These are phyloP conservation scores for Camellia oleifera DNA, from an alignment of 179 eudicot species.

Conservation along the genomic window DNA sequence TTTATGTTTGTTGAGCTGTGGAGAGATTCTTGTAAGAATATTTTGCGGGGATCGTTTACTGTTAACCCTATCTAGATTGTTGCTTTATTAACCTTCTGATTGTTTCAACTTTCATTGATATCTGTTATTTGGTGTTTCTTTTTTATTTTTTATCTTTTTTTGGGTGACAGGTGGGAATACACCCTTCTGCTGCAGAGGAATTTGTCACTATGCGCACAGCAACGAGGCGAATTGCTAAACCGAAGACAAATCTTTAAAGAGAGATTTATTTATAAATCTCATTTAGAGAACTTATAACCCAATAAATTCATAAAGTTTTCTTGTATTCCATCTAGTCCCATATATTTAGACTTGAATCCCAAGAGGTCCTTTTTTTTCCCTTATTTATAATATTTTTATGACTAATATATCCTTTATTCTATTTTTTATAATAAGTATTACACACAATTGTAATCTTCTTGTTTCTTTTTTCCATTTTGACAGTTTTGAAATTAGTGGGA, in stretches of 20 bases:
- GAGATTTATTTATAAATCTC: too few relatives aligned
- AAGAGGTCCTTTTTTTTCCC: too few relatives aligned
- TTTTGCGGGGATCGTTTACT: neutral
- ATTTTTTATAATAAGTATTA: too few relatives aligned
- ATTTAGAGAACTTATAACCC: too few relatives aligned
- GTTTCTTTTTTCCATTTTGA: too few relatives aligned
- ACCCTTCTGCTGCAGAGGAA: slow-evolving; percentile 95
- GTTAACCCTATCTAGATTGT: neutral
- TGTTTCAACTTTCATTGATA: neutral
- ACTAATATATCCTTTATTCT: too few relatives aligned
- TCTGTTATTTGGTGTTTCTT: neutral
- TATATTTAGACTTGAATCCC: too few relatives aligned
- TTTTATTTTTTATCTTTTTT: neutral
- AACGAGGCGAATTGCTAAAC: slow-evolving; percentile 64
- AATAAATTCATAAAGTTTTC: too few relatives aligned
- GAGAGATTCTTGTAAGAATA: neutral
- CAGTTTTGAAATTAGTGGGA: too few relatives aligned
- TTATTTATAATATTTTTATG: too few relatives aligned
- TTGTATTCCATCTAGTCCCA: too few relatives aligned
- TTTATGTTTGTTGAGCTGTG: neutral
- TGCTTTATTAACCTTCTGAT: neutral
- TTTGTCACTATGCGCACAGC: slow-evolving; percentile 89
- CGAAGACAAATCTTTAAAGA: slow-evolving; percentile 61
- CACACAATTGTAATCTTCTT: too few relatives aligned
- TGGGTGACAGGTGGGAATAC: slow-evolving; percentile 73